Evolutionary conservation across 2,329 filamentous ascomycete species (phyloP), one percentile per base, ranked within the genome.

Genomic region (Neonectria neomacrospora): DNA sequence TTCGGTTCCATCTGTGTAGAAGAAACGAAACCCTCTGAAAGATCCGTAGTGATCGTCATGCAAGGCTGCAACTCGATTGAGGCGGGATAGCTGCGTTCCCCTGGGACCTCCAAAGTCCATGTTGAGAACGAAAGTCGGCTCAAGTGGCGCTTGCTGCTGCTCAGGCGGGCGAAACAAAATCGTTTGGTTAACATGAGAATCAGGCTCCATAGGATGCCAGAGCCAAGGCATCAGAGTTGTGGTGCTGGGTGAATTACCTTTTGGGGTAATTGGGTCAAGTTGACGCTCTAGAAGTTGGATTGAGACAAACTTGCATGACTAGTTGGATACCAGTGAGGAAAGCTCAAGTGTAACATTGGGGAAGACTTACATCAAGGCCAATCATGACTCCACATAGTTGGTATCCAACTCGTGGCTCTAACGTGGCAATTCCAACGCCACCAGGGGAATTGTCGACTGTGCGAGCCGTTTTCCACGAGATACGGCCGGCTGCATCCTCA

Each of bases 311-410:
- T 61, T 68, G 11, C 45, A 66, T 3, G 22, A 26, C 65, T 68
- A 6, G 14, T 6, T 1, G 6, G 0, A 1, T 14, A 2, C 4
- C 34, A 20, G 4, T 28, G 2, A 12, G 44, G 8, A 23, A 51
- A 8, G 4, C 12, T 8, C 6, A 10, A 2, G 2, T 6, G 9
- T 22, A 8, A 8, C 6, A 2, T 2, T 0, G 1, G 6, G 2
- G 5, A 0, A 3, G 23, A 54, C 66, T 14, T 42, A 68, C 66
- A 52, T 68, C 66, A 2, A 68, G 26, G 2, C 63, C 45, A 16
- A 68, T 2, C 2, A 54, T 3, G 1, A 54, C 3, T 1, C 66
- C 66, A 3, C 2, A 20, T 1, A 67, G 4, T 2, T 14, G n/a
- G 1, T 5, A n/a, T 1, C 44, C 34, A 8, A 2, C 14, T 22